Percentiles rank a stretch among this genome's conserved stretches.
Conservation (phyloP, 2,329 filamentous ascomycete genomes). For the Colletotrichum aenigma region DNA sequence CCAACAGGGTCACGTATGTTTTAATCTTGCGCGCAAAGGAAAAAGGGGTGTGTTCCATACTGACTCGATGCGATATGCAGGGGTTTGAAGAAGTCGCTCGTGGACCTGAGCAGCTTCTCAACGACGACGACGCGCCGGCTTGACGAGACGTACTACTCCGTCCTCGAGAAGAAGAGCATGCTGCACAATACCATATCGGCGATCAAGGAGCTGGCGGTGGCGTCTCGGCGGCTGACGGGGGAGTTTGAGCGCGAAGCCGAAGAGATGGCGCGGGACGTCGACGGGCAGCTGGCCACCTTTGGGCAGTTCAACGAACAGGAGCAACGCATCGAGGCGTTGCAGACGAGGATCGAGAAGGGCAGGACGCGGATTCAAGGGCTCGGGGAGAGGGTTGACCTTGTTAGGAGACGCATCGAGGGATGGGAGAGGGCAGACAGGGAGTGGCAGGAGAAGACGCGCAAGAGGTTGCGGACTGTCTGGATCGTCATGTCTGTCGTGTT, state of each 20-base stretch:
- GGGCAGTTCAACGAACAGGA: conserved; percentile 70
- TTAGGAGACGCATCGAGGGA: conserved; percentile 66
- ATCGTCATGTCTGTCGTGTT: conserved; percentile 55
- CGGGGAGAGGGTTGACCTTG: conserved; percentile 66
- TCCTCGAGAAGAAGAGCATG: conserved; percentile 70
- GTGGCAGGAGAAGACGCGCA: conserved; percentile 71
- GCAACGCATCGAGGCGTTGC: conserved; percentile 63
- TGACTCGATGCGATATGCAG: conserved; percentile 33
- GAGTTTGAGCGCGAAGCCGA: conserved; percentile 65
- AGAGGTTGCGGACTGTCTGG: conserved; percentile 68
- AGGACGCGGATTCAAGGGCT: conserved; percentile 64
- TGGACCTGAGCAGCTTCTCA: conserved; percentile 63
- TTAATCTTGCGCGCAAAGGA: neutral
- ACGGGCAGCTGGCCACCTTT: conserved; percentile 63
- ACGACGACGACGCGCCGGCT: conserved; percentile 67
- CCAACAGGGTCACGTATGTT: conserved; percentile 45
- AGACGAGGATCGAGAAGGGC: conserved; percentile 64
- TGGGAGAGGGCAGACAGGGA: conserved; percentile 72
- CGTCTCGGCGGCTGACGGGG: conserved; percentile 61
- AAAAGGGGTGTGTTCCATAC: neutral
- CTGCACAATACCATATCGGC: conserved; percentile 68
- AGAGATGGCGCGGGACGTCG: conserved; percentile 64
- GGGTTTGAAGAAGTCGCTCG: conserved; percentile 55
- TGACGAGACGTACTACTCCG: conserved; percentile 75
- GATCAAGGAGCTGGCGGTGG: conserved; percentile 69